These are phyloP conservation scores for Mycena polygramma DNA, from an alignment of 768 basidiomycete species.

Conservation along the genomic window DNA sequence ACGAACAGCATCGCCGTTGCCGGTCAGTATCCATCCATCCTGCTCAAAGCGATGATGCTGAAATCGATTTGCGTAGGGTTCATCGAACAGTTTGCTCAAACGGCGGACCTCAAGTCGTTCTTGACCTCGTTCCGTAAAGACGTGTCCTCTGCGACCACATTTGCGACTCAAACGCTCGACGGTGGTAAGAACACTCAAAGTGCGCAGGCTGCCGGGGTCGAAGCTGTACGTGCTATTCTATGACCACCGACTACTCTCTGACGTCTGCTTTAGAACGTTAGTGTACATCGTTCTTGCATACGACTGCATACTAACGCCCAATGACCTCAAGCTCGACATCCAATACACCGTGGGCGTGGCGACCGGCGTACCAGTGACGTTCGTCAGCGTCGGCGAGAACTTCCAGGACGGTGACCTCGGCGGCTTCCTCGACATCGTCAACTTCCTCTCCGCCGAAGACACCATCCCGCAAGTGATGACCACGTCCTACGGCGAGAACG, in stretches of 20 bases:
- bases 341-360: constrained; percentile 39
- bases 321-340: constrained; percentile 25
- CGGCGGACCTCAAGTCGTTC: constrained; percentile 34
- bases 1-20: constrained; percentile 40
- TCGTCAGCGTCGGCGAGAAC: constrained; percentile 48
- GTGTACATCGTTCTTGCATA: too few species aligned
- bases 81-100: constrained; percentile 15
- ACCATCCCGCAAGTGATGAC: constrained; percentile 68
- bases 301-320: not conserved
- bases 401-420: constrained; percentile 37
- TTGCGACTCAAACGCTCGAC: constrained; percentile 24
- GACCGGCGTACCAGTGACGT: constrained; percentile 44
- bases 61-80: constrained; percentile 32
- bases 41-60: too few species aligned
- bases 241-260: too few species aligned
- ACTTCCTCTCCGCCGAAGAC: constrained; percentile 58
- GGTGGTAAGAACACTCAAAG: constrained; percentile 33
- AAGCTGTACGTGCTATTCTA: constrained; percentile 21
- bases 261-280: too few species aligned
- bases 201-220: constrained; percentile 18
- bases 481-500: constrained; percentile 66
- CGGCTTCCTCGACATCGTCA: constrained; percentile 72
- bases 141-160: constrained; percentile 34
- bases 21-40: too few species aligned
- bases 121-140: constrained; percentile 34